Percentiles rank a stretch among this genome's conserved stretches.
Evolutionary conservation across 2,329 filamentous ascomycete species (phyloP).

Genomic region (Alternaria tenuissima): DNA sequence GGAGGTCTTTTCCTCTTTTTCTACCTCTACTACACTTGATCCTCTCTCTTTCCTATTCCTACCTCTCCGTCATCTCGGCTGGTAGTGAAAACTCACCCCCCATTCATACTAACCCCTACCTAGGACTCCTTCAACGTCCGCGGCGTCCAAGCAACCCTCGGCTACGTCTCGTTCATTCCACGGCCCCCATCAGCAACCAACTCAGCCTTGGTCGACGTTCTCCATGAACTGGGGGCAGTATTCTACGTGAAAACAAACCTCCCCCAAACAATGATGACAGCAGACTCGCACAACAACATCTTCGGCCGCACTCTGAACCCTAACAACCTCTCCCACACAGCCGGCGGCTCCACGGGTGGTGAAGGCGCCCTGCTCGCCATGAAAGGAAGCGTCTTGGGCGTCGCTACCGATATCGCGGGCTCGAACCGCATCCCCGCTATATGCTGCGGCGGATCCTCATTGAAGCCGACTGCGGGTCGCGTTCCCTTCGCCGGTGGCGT

Average conservation of each 20-base stretch:
- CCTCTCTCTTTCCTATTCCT: too few relatives aligned
- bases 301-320: constrained; percentile 72
- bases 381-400: constrained; percentile 65
- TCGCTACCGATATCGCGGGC: constrained; percentile 69
- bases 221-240: constrained; percentile 56
- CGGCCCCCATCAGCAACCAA: constrained; percentile 44
- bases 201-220: constrained; percentile 47
- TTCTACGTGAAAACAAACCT: constrained; percentile 64
- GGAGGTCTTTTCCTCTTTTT: too few relatives aligned
- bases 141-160: constrained; percentile 65
- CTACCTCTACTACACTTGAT: too few relatives aligned
- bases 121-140: constrained; percentile 68
- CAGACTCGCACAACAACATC: constrained; percentile 67
- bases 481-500: constrained; percentile 55
- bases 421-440: constrained; percentile 85
- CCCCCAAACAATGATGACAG: constrained; percentile 58
- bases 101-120: background rate
- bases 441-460: constrained; percentile 62
- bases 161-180: constrained; percentile 60
- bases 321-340: constrained; percentile 65
- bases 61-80: too few relatives aligned
- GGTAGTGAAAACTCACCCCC: too few relatives aligned
- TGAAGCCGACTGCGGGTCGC: constrained; percentile 63
- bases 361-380: constrained; percentile 68
- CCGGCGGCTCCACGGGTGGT: constrained; percentile 72